Conservation (phyloP, 371 early-diverging fungal genomes). For the Quaeritorhiza haematococci region DNA sequence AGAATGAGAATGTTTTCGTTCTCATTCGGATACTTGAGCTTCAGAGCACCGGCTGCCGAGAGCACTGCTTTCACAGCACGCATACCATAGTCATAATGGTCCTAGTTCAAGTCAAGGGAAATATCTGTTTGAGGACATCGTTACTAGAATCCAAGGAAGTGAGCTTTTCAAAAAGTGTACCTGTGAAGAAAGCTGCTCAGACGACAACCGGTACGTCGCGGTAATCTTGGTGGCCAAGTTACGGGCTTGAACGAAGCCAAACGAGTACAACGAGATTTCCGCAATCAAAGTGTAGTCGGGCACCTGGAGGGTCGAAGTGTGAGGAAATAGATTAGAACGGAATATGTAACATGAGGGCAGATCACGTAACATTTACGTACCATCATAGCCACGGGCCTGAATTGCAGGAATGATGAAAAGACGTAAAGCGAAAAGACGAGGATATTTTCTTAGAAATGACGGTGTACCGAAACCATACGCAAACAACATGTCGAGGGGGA, state of each 20-base stretch:
- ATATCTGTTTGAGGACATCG: neutral
- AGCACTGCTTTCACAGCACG: slow-evolving; percentile 54
- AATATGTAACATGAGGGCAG: neutral
- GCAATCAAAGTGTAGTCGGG: slow-evolving; percentile 55
- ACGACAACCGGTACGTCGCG: slow-evolving; percentile 46
- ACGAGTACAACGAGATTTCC: slow-evolving; percentile 49
- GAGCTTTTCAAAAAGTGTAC: slow-evolving; percentile 30
- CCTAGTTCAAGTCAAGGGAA: neutral
- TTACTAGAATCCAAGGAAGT: slow-evolving; percentile 47
- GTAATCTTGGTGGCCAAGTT: slow-evolving; percentile 44
- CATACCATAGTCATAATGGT: slow-evolving; percentile 57
- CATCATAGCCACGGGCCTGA: slow-evolving; percentile 52
- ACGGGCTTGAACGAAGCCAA: slow-evolving; percentile 46
- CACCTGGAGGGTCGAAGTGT: slow-evolving; percentile 20
- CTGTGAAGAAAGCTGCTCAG: slow-evolving; percentile 48
- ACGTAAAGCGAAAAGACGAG: too few species aligned
- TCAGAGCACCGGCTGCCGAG: slow-evolving; percentile 42
- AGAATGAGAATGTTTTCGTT: slow-evolving; percentile 42
- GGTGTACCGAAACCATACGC: neutral
- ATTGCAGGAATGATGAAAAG: too few species aligned
- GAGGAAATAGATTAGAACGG: too few species aligned
- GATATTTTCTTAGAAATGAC: neutral
- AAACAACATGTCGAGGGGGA: too few species aligned
- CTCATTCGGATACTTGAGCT: slow-evolving; percentile 43
- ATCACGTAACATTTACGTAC: slow-evolving; percentile 19